phyloP scores from a whole-genome alignment of 2,329 filamentous ascomycete genomes.

The Sodiomyces alkalinus region DNA sequence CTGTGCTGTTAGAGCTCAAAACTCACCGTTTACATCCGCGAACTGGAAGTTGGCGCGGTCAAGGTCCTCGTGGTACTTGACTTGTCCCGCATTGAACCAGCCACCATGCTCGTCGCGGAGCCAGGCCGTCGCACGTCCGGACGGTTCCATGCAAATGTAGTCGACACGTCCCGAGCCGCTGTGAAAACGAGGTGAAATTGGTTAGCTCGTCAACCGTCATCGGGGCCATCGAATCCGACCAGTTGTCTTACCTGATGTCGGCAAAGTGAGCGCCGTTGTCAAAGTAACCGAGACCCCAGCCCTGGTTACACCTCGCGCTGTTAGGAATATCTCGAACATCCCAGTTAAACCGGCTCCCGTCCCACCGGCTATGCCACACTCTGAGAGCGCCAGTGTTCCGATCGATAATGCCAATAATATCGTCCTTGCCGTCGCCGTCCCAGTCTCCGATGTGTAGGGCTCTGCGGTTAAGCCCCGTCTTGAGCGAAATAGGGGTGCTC shows the following conservation, averaged over 20 bases:
- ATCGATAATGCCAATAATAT: conserved; percentile 1
- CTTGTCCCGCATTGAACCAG: conserved; percentile 12
- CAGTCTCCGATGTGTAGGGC: conserved; percentile 3
- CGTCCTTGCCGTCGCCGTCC: conserved; percentile 1
- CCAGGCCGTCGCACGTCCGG: conserved; percentile 12
- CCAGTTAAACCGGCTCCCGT: neutral
- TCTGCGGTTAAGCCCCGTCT: conserved; percentile 1
- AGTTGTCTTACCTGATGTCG: conserved; percentile 12
- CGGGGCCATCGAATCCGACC: too few species aligned
- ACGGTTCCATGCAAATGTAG: conserved; percentile 16
- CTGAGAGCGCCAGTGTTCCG: neutral
- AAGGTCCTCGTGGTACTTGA: conserved; percentile 13
- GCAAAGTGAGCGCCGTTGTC: conserved; percentile 16
- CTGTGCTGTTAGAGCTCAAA: too few species aligned
- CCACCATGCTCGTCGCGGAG: conserved; percentile 10
- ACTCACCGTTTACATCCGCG: conserved; percentile 24
- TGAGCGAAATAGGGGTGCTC: neutral
- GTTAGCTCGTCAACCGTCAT: too few species aligned
- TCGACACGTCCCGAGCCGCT: conserved; percentile 14
- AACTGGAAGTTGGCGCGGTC: conserved; percentile 21
- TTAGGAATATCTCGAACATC: too few species aligned
- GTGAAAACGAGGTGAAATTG: neutral
- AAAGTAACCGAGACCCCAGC: conserved; percentile 10
- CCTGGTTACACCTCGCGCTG: conserved; percentile 13
- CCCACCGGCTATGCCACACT: neutral